These are phyloP conservation scores for Aspergillus tanneri DNA, from an alignment of 2,329 filamentous ascomycete species.

Conservation along the genomic window DNA sequence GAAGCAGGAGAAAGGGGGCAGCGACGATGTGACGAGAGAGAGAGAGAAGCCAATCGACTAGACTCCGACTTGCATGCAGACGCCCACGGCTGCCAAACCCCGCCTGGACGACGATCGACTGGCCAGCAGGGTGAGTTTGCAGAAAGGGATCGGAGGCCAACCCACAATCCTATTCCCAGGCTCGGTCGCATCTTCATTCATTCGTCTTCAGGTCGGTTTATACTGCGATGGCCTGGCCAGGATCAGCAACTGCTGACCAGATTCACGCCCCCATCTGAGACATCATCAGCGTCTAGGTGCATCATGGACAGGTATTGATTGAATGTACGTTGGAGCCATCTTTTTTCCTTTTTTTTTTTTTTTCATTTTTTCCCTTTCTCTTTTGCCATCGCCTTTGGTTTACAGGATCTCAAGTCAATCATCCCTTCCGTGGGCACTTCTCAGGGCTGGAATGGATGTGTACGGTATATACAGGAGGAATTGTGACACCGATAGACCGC, in stretches of 20 bases:
- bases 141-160: conserved; percentile 12
- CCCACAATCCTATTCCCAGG: conserved; percentile 12
- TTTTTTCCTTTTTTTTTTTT: too few species aligned
- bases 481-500: neutral
- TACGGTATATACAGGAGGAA: neutral
- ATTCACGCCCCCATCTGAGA: neutral
- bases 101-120: conserved; percentile 18
- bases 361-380: too few species aligned
- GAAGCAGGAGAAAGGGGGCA: conserved; percentile 10
- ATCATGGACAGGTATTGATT: too few species aligned
- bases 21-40: conserved; percentile 21
- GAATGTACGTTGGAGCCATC: too few species aligned
- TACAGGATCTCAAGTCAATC: neutral
- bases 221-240: too few species aligned
- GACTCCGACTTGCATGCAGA: conserved; percentile 16
- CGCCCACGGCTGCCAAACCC: conserved; percentile 21
- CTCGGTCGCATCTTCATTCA: too few species aligned
- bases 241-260: too few species aligned
- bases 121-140: conserved; percentile 9
- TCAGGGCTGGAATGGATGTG: neutral
- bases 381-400: too few species aligned
- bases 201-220: too few species aligned
- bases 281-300: too few species aligned
- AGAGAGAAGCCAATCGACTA: conserved; percentile 4
- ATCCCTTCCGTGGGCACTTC: neutral